These are phyloP conservation scores for Aureobasidium zeae DNA, from an alignment of 2,329 filamentous ascomycete species.

Conservation along the genomic window DNA sequence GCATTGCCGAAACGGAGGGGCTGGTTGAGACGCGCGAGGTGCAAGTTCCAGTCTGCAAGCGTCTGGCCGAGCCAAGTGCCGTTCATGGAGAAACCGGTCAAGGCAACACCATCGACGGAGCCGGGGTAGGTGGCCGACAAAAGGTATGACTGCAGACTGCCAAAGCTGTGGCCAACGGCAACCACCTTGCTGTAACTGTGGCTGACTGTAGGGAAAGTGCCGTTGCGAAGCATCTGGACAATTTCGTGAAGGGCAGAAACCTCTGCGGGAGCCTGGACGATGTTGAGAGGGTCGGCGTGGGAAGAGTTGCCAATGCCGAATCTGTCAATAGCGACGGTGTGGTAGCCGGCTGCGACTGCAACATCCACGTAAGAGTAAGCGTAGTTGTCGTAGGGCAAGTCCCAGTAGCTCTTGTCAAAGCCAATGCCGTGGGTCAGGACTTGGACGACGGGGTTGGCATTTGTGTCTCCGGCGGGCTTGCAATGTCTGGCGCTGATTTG, in stretches of 20 bases:
- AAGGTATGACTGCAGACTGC: slow-evolving; percentile 36
- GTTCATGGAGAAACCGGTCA: slow-evolving; percentile 31
- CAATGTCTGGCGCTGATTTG: slow-evolving; percentile 22
- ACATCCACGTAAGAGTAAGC: slow-evolving; percentile 35
- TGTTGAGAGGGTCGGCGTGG: slow-evolving; percentile 32
- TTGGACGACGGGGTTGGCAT: slow-evolving; percentile 25
- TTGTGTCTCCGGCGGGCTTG: slow-evolving; percentile 19
- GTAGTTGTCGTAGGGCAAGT: slow-evolving; percentile 25
- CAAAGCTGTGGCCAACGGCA: slow-evolving; percentile 30
- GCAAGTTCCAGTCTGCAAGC: slow-evolving; percentile 24
- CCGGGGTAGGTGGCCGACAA: slow-evolving; percentile 45
- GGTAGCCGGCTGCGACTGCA: slow-evolving; percentile 32
- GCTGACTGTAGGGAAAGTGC: slow-evolving; percentile 21
- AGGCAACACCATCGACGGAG: slow-evolving; percentile 36
- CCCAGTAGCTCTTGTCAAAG: slow-evolving; percentile 30
- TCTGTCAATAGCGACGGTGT: slow-evolving; percentile 36
- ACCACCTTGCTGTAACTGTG: slow-evolving; percentile 30
- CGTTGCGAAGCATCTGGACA: slow-evolving; percentile 25
- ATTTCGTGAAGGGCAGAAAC: slow-evolving; percentile 31
- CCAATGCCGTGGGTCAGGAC: slow-evolving; percentile 35
- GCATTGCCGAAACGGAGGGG: slow-evolving; percentile 25
- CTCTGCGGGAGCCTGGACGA: slow-evolving; percentile 32
- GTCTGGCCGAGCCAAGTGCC: slow-evolving; percentile 21
- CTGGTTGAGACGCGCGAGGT: slow-evolving; percentile 24
- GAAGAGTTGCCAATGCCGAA: slow-evolving; percentile 33